phyloP scores from a whole-genome alignment of 1,284 basidiomycete genomes.

The Cerioporus squamosus region DNA sequence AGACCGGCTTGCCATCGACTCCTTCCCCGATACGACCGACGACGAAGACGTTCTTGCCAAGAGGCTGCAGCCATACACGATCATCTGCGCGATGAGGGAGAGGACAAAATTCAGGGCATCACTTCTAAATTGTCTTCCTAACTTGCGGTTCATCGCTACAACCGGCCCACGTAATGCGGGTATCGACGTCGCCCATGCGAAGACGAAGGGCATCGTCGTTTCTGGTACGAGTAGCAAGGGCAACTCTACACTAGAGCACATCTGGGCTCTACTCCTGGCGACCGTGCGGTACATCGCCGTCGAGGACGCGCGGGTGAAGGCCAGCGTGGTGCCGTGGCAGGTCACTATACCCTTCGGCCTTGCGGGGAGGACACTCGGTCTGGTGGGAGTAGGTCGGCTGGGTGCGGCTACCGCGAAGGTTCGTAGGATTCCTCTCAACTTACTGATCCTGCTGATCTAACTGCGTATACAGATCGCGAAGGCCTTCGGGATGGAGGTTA shows the following conservation, averaged over 20 bases:
- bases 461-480: constrained; percentile 49
- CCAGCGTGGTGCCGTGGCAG: constrained; percentile 58
- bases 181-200: constrained; percentile 54
- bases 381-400: constrained; percentile 63
- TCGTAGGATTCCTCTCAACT: constrained; percentile 8
- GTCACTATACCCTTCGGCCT: constrained; percentile 56
- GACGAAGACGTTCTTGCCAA: constrained; percentile 54
- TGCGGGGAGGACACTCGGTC: constrained; percentile 56
- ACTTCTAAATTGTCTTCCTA: constrained; percentile 58
- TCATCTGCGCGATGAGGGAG: constrained; percentile 73
- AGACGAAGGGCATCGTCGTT: constrained; percentile 55
- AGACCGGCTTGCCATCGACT: constrained; percentile 45
- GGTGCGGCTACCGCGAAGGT: constrained; percentile 54
- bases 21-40: constrained; percentile 54
- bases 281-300: constrained; percentile 54
- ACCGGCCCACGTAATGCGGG: constrained; percentile 57
- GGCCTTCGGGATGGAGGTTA: constrained; percentile 60
- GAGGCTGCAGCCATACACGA: constrained; percentile 54
- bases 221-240: constrained; percentile 54
- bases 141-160: constrained; percentile 61
- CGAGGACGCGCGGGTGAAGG: constrained; percentile 56
- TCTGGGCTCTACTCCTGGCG: constrained; percentile 68
- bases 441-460: constrained; percentile 2
- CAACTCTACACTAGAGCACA: constrained; percentile 60
- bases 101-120: constrained; percentile 58